These are phyloP conservation scores for Cryptococcus maquisensis DNA, from an alignment of 1,284 basidiomycete genomes.

Conservation along the genomic window DNA sequence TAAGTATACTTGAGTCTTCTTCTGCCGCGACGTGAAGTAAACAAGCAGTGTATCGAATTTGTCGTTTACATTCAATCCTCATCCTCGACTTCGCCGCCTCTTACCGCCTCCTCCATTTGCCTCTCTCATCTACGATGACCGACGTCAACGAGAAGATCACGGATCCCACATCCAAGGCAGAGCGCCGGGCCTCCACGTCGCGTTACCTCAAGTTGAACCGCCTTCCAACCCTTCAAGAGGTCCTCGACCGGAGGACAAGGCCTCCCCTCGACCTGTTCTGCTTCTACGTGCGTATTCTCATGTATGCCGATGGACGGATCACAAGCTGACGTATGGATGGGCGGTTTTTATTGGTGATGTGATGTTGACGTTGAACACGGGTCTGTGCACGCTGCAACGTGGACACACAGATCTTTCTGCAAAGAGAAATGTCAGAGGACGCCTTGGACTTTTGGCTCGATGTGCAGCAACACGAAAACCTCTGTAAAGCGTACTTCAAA, in stretches of 20 bases:
- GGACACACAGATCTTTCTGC: constrained; percentile 60
- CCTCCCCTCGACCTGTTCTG: constrained; percentile 97
- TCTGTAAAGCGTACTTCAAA: constrained; percentile 97
- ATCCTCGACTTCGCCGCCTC: too few species aligned
- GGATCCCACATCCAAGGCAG: constrained; percentile 1
- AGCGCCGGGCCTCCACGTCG: constrained; percentile 30
- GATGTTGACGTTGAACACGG: neutral
- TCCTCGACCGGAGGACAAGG: constrained; percentile 77
- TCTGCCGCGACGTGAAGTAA: too few species aligned
- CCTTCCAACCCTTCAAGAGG: constrained; percentile 64
- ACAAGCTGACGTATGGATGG: neutral
- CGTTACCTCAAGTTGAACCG: constrained; percentile 45
- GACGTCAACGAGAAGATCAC: neutral
- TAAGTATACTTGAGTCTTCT: too few species aligned
- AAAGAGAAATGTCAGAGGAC: constrained; percentile 90
- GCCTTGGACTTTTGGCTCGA: constrained; percentile 98
- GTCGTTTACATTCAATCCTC: too few species aligned
- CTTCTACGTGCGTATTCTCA: constrained; percentile 83
- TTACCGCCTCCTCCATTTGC: too few species aligned
- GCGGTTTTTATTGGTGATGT: neutral
- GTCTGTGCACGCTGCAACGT: constrained; percentile 8
- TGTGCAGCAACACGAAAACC: constrained; percentile 97
- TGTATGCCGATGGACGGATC: neutral
- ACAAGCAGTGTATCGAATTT: too few species aligned
- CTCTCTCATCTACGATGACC: neutral